phyloP scores from a whole-genome alignment of 129 eudicot genomes.

The Tagetes patula region DNA sequence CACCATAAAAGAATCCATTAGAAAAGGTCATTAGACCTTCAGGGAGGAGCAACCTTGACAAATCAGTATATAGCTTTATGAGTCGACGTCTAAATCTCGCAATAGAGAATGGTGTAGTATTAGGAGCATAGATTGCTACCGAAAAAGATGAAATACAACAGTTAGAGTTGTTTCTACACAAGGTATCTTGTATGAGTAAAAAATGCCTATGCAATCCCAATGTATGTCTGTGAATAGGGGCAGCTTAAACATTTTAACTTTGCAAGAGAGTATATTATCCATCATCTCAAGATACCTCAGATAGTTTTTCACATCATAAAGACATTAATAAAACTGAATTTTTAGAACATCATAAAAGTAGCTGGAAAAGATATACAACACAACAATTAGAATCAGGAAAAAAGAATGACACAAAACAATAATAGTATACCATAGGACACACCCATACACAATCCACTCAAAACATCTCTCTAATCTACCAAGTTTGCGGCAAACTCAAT shows the following conservation, averaged over 20 bases:
- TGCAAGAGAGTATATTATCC: neutral
- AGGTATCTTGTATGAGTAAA: neutral
- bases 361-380: conserved; percentile 14
- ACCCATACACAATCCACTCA: conserved; percentile 23
- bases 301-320: neutral
- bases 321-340: neutral
- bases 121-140: no score
- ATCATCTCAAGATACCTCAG: neutral
- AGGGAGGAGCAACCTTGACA: no score
- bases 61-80: no score
- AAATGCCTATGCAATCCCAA: neutral
- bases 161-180: neutral
- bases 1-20: no score
- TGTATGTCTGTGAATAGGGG: neutral
- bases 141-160: neutral
- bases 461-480: conserved; percentile 23
- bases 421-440: conserved; percentile 16
- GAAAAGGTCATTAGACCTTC: no score
- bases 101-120: no score
- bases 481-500: conserved; percentile 21
- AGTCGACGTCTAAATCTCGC: no score
- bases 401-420: conserved; percentile 17
- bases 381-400: neutral
- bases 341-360: neutral
- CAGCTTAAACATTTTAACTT: neutral